These are phyloP conservation scores for Myxozyma neglecta DNA, from an alignment of 805 yeast genomes.

Conservation along the genomic window DNA sequence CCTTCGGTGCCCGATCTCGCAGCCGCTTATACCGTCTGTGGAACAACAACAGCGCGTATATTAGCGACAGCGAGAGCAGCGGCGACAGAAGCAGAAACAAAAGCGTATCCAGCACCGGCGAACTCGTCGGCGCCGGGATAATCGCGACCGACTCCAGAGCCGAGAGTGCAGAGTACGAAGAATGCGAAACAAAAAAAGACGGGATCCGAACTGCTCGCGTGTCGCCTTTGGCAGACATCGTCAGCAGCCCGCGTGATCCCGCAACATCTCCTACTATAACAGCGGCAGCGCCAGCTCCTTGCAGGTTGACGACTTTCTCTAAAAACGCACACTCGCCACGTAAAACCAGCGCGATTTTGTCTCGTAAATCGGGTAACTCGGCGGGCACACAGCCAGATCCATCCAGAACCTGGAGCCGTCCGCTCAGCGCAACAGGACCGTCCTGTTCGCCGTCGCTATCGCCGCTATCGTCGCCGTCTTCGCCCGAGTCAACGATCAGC, in stretches of 20 bases:
- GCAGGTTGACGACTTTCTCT: constrained; percentile 50
- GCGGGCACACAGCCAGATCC: constrained; percentile 33
- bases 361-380: constrained; percentile 34
- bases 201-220: constrained; percentile 50
- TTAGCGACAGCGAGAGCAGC: constrained; percentile 42
- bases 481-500: constrained; percentile 22
- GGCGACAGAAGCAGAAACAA: constrained; percentile 44
- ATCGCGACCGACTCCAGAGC: constrained; percentile 30
- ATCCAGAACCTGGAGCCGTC: constrained; percentile 32
- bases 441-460: constrained; percentile 26
- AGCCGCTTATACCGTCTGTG: constrained; percentile 41
- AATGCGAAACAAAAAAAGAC: constrained; percentile 52
- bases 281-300: constrained; percentile 50
- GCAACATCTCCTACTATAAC: constrained; percentile 60
- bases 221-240: constrained; percentile 54
- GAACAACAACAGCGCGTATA: constrained; percentile 40
- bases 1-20: constrained; percentile 43
- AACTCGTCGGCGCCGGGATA: constrained; percentile 35
- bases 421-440: constrained; percentile 29
- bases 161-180: constrained; percentile 42
- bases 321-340: constrained; percentile 61
- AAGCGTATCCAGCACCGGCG: constrained; percentile 42
- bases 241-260: constrained; percentile 49
- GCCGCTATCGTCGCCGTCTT: constrained; percentile 14
- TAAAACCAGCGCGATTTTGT: constrained; percentile 41